Evolutionary conservation across 164 flowering plant species (phyloP).

Genomic region (Vitis rupestris): DNA sequence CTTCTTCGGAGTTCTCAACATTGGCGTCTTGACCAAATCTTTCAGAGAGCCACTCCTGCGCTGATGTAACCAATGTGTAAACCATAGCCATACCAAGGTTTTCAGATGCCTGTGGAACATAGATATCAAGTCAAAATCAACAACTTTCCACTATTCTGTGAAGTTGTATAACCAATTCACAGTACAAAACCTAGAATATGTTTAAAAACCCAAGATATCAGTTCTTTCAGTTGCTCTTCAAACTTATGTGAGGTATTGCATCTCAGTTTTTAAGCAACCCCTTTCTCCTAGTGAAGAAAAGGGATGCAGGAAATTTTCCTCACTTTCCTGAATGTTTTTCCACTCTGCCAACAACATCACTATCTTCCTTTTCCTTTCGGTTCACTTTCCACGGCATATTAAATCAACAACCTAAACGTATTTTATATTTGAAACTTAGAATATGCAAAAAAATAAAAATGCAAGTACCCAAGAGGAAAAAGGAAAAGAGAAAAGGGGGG

Average conservation of each 20-base stretch:
- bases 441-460: background rate
- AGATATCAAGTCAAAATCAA: background rate
- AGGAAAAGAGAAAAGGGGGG: too few relatives aligned
- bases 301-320: background rate
- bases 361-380: background rate
- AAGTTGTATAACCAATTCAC: background rate
- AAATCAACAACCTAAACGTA: too few relatives aligned
- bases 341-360: background rate
- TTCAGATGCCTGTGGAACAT: constrained; percentile 68
- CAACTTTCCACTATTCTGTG: background rate
- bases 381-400: too few relatives aligned
- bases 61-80: constrained; percentile 86
- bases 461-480: background rate
- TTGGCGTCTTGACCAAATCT: constrained; percentile 53
- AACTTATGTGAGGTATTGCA: background rate
- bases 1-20: constrained; percentile 37
- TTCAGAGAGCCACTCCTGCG: constrained; percentile 89
- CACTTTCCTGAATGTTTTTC: background rate
- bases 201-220: background rate
- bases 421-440: too few relatives aligned
- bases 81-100: constrained; percentile 99
- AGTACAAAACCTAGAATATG: background rate
- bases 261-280: background rate
- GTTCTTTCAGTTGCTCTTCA: background rate
- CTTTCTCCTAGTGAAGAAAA: background rate